Percentiles rank a stretch among this genome's conserved stretches.
These are phyloP conservation scores for Claviceps digitariae DNA, from an alignment of 2,329 filamentous ascomycete genomes.

Conservation along the genomic window DNA sequence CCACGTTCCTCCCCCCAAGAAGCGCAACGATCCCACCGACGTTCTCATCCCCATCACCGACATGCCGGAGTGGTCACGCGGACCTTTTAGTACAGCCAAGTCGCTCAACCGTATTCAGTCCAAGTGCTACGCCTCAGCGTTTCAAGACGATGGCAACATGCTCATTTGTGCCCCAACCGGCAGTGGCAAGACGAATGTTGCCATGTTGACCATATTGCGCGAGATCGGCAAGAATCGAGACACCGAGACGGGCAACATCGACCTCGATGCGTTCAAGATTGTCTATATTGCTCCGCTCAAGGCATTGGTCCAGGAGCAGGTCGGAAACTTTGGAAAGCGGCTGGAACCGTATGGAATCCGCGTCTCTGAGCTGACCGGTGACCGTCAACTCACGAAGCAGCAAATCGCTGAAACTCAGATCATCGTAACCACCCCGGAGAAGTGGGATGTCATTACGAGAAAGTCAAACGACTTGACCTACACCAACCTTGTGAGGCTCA, in stretches of 20 bases:
- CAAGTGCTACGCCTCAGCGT: conserved; percentile 81
- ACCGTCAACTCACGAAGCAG: conserved; percentile 95
- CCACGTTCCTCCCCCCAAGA: conserved; percentile 87
- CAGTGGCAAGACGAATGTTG: conserved; percentile 96
- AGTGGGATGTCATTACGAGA: conserved; percentile 97
- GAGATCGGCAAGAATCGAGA: conserved; percentile 95
- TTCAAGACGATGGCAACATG: conserved; percentile 92
- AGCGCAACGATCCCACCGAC: conserved; percentile 68
- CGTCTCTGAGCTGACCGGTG: conserved; percentile 91
- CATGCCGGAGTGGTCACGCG: conserved; percentile 82
- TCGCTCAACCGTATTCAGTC: conserved; percentile 93
- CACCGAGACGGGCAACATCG: conserved; percentile 78
- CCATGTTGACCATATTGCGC: conserved; percentile 90
- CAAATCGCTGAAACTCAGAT: conserved; percentile 97
- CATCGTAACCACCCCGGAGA: conserved; percentile 96
- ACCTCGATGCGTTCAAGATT: conserved; percentile 95
- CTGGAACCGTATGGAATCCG: conserved; percentile 82
- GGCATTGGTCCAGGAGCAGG: conserved; percentile 91
- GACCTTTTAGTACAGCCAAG: conserved; percentile 73
- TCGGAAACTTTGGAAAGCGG: conserved; percentile 90
- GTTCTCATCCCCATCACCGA: conserved; percentile 71
- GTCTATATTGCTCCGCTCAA: conserved; percentile 95
- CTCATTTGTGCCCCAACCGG: conserved; percentile 94
- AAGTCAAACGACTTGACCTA: conserved; percentile 96
- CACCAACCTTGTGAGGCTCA: conserved; percentile 87